Conservation (phyloP, 495 filamentous ascomycete genomes). For the Talaromyces proteolyticus region DNA sequence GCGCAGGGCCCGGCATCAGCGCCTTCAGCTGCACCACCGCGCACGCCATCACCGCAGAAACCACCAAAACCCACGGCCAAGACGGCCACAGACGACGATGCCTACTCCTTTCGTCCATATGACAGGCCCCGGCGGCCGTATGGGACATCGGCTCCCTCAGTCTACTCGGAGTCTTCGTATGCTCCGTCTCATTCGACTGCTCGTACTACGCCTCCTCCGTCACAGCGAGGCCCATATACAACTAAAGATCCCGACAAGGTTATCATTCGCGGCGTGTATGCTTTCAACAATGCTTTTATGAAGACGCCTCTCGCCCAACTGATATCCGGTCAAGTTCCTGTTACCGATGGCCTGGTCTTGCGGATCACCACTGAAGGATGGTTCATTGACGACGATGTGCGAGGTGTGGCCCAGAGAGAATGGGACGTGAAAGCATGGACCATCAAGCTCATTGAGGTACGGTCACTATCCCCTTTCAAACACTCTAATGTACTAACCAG, state of each 20-base stretch:
- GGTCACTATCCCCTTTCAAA: slow-evolving; percentile 50
- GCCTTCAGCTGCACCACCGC: slow-evolving; percentile 24
- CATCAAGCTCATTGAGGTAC: slow-evolving; percentile 85
- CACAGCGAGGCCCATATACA: slow-evolving; percentile 65
- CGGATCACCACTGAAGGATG: slow-evolving; percentile 83
- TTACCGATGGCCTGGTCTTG: slow-evolving; percentile 83
- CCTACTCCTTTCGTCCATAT: slow-evolving; percentile 78
- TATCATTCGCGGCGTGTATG: slow-evolving; percentile 84
- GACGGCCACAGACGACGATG: slow-evolving; percentile 61
- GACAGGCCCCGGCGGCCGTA: slow-evolving; percentile 59
- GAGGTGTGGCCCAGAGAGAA: slow-evolving; percentile 80
- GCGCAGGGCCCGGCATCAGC: slow-evolving; percentile 16
- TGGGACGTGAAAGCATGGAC: slow-evolving; percentile 99
- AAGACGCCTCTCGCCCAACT: slow-evolving; percentile 78
- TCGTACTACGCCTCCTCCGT: slow-evolving; percentile 80
- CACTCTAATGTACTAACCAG: slow-evolving; percentile 6
- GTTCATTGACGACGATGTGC: slow-evolving; percentile 93
- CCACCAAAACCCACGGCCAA: slow-evolving; percentile 55
- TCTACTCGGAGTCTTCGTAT: slow-evolving; percentile 80
- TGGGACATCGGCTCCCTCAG: slow-evolving; percentile 49
- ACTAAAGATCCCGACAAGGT: slow-evolving; percentile 94
- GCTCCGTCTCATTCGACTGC: slow-evolving; percentile 74
- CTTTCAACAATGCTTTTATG: slow-evolving; percentile 78
- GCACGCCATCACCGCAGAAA: slow-evolving; percentile 46
- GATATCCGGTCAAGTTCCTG: slow-evolving; percentile 63